Evolutionary conservation across 306 rosid genomes (phyloP), one percentile per base, ranked within the genome.

Genomic region (Gastrolobium bilobum): DNA sequence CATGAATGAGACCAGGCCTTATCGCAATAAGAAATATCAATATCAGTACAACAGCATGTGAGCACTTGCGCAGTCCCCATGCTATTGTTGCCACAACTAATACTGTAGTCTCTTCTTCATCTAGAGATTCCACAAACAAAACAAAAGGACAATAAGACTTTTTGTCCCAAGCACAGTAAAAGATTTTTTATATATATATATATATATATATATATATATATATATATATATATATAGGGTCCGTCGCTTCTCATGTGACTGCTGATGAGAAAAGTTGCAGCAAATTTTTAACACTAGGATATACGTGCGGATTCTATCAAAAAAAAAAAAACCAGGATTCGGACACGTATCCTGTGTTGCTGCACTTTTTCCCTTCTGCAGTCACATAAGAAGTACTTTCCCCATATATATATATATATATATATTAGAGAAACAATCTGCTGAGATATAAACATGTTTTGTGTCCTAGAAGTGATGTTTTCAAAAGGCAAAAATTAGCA

Each of bases 1-100:
- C 94, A 78, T 92, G 96, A 85, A 94, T 85, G 81, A 92, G 80
- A 79, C 98, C 98, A 70, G 98, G 94, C 81, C 90, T 90, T 89
- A 90, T 84, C 46, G 97, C 94, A 82, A 94, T 86, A 73, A 92
- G 89, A 83, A 94, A 88, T 85, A 94, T 92, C 81, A 94, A 83
- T 65, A 86, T 84, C 84, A 94, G 83, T 72, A 88, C 78, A 60
- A 90, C 84, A 77, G 84, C 82, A 67, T 92, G 91, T 71, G 98
- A 94, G 88, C 91, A 89, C 86, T 92, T 94, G 83, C 91, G 87
- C 73, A 94, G 71, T 79, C 96, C 93, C 98, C 98, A 94, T 59
- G 90, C 96, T 60, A 94, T 84, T 80, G 94, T 90, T 48, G 97
- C 94, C 87, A 88, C 96, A 82, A 90, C 82, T 82, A 89, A 82